Percentiles rank a stretch among this genome's conserved stretches.
These are phyloP conservation scores for Solanum neorickii DNA, from an alignment of 257 asterid genomes.

Conservation along the genomic window DNA sequence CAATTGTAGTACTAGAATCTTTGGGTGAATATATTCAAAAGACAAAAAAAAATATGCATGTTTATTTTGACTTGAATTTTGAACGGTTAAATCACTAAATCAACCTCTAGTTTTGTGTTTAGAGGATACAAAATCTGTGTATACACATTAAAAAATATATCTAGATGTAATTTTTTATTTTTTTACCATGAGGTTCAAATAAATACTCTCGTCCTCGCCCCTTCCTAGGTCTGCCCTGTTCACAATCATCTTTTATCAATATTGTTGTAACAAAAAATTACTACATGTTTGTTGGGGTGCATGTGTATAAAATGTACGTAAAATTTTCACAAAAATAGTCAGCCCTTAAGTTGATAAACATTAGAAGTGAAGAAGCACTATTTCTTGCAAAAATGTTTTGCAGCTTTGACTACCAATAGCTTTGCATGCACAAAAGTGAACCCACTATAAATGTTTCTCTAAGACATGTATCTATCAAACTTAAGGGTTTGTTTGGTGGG, in stretches of 20 bases:
- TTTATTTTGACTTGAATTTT: neutral
- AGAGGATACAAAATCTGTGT: too few relatives aligned
- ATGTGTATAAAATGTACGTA: neutral
- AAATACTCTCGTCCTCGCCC: too few relatives aligned
- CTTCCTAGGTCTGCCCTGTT: neutral
- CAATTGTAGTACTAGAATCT: neutral
- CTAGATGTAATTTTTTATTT: too few relatives aligned
- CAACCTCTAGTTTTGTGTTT: too few relatives aligned
- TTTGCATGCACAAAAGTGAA: neutral
- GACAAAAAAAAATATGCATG: neutral
- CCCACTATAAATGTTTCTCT: neutral
- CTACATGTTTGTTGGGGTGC: neutral
- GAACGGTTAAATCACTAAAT: too few relatives aligned
- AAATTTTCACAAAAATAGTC: neutral
- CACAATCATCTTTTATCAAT: neutral
- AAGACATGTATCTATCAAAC: neutral
- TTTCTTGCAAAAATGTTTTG: neutral
- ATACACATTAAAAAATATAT: too few relatives aligned
- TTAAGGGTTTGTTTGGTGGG: neutral
- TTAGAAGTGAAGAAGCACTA: neutral
- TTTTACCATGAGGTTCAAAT: too few relatives aligned
- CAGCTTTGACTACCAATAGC: slow-evolving; percentile 1
- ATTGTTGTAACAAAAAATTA: neutral
- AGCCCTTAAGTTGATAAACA: neutral
- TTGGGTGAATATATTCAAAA: neutral